Conservation (phyloP, 495 filamentous ascomycete genomes). For the Aspergillus diversus region DNA sequence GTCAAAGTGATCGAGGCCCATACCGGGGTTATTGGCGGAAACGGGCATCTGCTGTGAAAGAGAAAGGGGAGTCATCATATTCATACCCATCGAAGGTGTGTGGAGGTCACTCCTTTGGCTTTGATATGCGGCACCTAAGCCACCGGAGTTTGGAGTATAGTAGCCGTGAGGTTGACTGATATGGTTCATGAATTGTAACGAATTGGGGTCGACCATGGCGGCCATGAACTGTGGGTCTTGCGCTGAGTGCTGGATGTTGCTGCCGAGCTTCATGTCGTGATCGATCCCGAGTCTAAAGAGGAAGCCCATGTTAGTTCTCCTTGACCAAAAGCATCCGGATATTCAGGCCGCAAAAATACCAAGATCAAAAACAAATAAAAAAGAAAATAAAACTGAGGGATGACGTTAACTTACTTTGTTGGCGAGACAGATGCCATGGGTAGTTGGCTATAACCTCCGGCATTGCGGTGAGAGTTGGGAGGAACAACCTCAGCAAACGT, state of each 20-base stretch:
- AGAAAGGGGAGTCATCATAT: constrained; percentile 83
- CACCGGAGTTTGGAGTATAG: constrained; percentile 86
- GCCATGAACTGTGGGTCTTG: constrained; percentile 88
- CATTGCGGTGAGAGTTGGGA: constrained; percentile 22
- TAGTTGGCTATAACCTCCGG: constrained; percentile 6
- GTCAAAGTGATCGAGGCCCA: constrained; percentile 62
- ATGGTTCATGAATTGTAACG: constrained; percentile 76
- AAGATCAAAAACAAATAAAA: not conserved
- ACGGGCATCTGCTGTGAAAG: constrained; percentile 66
- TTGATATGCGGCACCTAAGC: constrained; percentile 81
- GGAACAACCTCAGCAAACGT: constrained; percentile 69
- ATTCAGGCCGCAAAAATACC: too few species aligned
- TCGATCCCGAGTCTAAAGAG: constrained; percentile 46
- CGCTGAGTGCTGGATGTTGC: constrained; percentile 75
- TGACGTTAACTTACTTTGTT: constrained; percentile 29
- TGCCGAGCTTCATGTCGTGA: constrained; percentile 70
- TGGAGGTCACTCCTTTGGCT: constrained; percentile 87
- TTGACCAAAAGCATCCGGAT: too few species aligned
- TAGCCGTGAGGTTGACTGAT: constrained; percentile 80
- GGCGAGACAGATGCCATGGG: constrained; percentile 27
- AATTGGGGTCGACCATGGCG: constrained; percentile 81
- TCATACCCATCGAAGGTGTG: constrained; percentile 75
- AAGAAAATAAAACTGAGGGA: not conserved
- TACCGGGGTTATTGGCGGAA: constrained; percentile 38
- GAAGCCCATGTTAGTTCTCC: not conserved